These are phyloP conservation scores for Calonectria naviculata DNA, from an alignment of 2,329 filamentous ascomycete genomes.

Conservation along the genomic window DNA sequence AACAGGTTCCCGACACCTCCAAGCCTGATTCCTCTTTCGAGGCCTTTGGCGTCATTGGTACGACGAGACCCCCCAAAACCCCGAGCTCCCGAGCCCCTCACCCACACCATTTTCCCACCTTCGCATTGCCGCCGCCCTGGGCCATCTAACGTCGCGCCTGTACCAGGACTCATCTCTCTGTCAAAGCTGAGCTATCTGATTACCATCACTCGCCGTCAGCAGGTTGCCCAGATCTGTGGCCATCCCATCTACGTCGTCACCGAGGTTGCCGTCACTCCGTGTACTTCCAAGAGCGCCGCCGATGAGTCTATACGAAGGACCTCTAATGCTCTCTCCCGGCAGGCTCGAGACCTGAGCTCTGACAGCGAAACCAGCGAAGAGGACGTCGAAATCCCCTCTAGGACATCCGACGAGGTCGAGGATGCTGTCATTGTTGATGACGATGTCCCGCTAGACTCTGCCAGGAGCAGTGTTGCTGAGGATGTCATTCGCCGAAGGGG, in stretches of 20 bases:
- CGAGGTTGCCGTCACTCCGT: slow-evolving; percentile 90
- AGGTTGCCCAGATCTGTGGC: slow-evolving; percentile 88
- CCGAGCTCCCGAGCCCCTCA: slow-evolving; percentile 13
- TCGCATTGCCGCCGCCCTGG: background rate
- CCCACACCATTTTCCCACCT: background rate
- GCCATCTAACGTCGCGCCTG: slow-evolving; percentile 15
- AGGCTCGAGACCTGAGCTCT: slow-evolving; percentile 52
- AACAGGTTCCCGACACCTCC: slow-evolving; percentile 57
- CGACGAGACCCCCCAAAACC: slow-evolving; percentile 21
- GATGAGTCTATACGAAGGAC: slow-evolving; percentile 76
- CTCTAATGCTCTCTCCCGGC: slow-evolving; percentile 52
- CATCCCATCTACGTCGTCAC: slow-evolving; percentile 88
- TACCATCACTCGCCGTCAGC: slow-evolving; percentile 85
- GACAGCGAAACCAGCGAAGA: slow-evolving; percentile 62
- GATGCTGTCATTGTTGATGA: slow-evolving; percentile 49
- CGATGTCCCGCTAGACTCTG: slow-evolving; percentile 46
- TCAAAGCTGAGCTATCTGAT: slow-evolving; percentile 86
- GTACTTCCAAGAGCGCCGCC: slow-evolving; percentile 81
- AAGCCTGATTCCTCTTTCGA: slow-evolving; percentile 64
- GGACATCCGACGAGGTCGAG: slow-evolving; percentile 57
- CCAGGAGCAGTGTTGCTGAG: slow-evolving; percentile 78
- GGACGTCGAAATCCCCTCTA: slow-evolving; percentile 48
- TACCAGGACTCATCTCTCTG: slow-evolving; percentile 82
- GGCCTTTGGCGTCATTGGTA: slow-evolving; percentile 70
- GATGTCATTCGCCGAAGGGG: slow-evolving; percentile 88